Conservation (phyloP, 2,329 filamentous ascomycete species). For the Phyllachora maydis region DNA sequence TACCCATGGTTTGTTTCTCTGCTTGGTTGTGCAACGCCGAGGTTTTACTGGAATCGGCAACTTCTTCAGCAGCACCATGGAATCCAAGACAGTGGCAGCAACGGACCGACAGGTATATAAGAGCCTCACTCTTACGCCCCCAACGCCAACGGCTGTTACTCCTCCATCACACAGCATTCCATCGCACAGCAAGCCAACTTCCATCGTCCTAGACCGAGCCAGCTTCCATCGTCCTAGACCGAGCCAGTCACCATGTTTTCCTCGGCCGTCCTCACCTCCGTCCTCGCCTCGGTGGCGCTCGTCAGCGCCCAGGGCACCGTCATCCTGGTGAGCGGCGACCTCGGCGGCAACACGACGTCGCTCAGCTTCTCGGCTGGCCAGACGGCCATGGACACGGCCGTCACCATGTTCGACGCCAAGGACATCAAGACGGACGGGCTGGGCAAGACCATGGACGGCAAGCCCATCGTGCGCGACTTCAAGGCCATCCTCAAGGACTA, state of each 20-base stretch:
- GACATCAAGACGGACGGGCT: conserved; percentile 15
- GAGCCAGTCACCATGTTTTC: conserved; percentile 10
- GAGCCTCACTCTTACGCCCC: no score
- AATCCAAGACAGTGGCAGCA: no score
- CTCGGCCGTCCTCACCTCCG: conserved; percentile 8
- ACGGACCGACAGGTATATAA: no score
- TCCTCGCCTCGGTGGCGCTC: conserved; percentile 9
- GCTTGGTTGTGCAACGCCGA: no score
- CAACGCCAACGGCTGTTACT: no score
- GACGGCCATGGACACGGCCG: conserved; percentile 22
- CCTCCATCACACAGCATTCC: no score
- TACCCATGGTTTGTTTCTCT: no score
- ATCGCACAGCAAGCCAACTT: no score
- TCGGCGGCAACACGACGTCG: conserved; percentile 18
- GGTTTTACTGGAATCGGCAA: no score
- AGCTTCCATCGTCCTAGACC: no score
- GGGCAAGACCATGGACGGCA: conserved; percentile 15
- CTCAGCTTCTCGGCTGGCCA: conserved; percentile 16
- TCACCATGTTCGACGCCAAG: conserved; percentile 16
- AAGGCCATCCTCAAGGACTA: conserved; percentile 13
- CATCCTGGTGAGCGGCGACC: conserved; percentile 11
- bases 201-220: no score
- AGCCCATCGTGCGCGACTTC: conserved; percentile 14
- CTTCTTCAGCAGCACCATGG: no score
- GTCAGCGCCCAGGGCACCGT: conserved; percentile 13